phyloP scores from a whole-genome alignment of 2,329 filamentous ascomycete genomes.

The Tetracladium maxilliforme region DNA sequence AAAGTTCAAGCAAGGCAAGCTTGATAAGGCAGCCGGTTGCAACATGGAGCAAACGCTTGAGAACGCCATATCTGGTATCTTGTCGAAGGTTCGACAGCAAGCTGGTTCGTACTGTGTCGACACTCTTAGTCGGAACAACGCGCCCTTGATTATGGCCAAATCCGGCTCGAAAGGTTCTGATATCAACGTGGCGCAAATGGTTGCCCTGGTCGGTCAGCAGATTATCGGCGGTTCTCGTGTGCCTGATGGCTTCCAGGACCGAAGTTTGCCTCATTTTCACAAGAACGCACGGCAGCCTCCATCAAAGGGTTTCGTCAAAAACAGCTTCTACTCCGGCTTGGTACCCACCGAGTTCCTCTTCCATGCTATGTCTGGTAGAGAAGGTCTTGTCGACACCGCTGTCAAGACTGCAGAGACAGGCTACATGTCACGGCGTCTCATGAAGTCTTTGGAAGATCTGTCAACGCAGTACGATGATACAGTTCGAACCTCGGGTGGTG shows the following conservation, averaged over 20 bases:
- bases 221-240: constrained; percentile 93
- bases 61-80: constrained; percentile 76
- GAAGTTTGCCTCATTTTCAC: constrained; percentile 86
- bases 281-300: constrained; percentile 87
- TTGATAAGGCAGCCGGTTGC: constrained; percentile 78
- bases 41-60: constrained; percentile 87
- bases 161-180: constrained; percentile 94
- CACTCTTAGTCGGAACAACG: constrained; percentile 80
- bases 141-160: constrained; percentile 90
- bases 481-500: constrained; percentile 76
- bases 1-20: constrained; percentile 62
- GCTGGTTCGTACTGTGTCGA: constrained; percentile 85
- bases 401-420: constrained; percentile 98
- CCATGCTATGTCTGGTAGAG: constrained; percentile 95
- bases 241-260: constrained; percentile 88
- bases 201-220: constrained; percentile 91
- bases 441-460: constrained; percentile 95
- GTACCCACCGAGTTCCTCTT: constrained; percentile 90
- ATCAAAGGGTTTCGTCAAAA: constrained; percentile 90
- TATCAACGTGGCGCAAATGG: constrained; percentile 99
- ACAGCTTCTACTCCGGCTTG: constrained; percentile 92
- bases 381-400: constrained; percentile 95
- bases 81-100: constrained; percentile 81
- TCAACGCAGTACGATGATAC: constrained; percentile 91
- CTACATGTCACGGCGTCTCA: constrained; percentile 95